These are phyloP conservation scores for Hansenula sp. DNA, from an alignment of 1,139 yeast genomes.

Conservation along the genomic window DNA sequence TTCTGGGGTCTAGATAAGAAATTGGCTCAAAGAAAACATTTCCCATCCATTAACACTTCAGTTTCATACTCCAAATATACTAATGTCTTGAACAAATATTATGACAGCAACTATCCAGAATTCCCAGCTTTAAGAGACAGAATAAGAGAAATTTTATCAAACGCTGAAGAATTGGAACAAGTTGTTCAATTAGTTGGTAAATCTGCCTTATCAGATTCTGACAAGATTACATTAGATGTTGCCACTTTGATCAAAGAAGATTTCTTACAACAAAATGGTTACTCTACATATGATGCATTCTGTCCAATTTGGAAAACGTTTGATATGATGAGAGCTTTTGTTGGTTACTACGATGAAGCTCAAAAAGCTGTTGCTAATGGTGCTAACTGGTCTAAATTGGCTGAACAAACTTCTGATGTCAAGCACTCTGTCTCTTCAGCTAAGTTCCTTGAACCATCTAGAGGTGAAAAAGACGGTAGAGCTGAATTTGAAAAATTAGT, in stretches of 20 bases:
- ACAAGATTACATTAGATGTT: constrained; percentile 93
- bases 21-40: constrained; percentile 98
- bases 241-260: constrained; percentile 91
- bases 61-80: constrained; percentile 97
- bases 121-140: constrained; percentile 86
- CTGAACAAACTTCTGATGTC: constrained; percentile 85
- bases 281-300: constrained; percentile 95
- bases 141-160: constrained; percentile 89
- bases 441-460: constrained; percentile 92
- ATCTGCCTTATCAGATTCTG: constrained; percentile 93
- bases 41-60: constrained; percentile 96
- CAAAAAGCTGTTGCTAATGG: constrained; percentile 95
- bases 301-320: constrained; percentile 99
- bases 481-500: constrained; percentile 75
- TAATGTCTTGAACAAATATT: constrained; percentile 77
- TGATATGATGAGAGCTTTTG: constrained; percentile 95
- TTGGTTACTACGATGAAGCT: constrained; percentile 91
- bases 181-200: constrained; percentile 99
- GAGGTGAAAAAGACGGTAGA: constrained; percentile 75
- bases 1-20: constrained; percentile 99
- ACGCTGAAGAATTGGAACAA: constrained; percentile 97
- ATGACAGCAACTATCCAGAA: constrained; percentile 83
- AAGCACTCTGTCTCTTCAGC: constrained; percentile 92
- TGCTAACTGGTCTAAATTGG: constrained; percentile 87
- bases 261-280: constrained; percentile 98